Conservation (phyloP, 164 flowering plant species). For the Amborella trichopoda region DNA sequence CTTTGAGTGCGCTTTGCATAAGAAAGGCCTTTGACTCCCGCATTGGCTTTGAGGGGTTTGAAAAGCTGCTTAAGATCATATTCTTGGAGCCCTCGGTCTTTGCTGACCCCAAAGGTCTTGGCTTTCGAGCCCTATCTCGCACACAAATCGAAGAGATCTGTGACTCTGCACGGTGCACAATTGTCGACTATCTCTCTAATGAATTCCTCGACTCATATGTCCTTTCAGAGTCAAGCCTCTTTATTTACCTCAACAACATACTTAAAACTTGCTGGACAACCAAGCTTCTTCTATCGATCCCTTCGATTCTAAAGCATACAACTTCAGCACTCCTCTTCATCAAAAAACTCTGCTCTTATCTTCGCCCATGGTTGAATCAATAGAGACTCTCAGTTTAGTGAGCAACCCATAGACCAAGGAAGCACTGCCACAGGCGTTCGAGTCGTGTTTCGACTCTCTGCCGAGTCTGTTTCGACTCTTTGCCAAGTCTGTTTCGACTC, state of each 20-base stretch:
- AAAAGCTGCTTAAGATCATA: slow-evolving; percentile 71
- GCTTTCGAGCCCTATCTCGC: slow-evolving; percentile 51
- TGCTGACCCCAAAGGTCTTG: slow-evolving; percentile 44
- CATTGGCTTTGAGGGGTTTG: slow-evolving; percentile 87
- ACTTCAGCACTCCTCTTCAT: too few species aligned
- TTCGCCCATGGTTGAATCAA: too few species aligned
- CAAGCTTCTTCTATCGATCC: slow-evolving; percentile 62
- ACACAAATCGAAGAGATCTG: slow-evolving; percentile 63
- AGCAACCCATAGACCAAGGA: too few species aligned
- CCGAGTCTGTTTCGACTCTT: too few species aligned
- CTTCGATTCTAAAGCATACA: slow-evolving; percentile 56
- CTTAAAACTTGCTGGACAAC: slow-evolving; percentile 91
- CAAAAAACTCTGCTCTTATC: too few species aligned
- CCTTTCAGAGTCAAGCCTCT: slow-evolving; percentile 87
- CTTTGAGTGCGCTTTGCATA: too few species aligned
- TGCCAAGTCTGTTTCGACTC: too few species aligned
- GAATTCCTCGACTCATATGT: slow-evolving; percentile 64
- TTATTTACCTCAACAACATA: slow-evolving; percentile 68
- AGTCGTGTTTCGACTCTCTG: too few species aligned
- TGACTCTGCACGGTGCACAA: slow-evolving; percentile 68
- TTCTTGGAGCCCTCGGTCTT: slow-evolving; percentile 50
- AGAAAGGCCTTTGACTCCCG: too few species aligned
- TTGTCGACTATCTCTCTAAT: slow-evolving; percentile 57
- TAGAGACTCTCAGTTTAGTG: too few species aligned
- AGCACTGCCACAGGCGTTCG: too few species aligned